A percentile compares a stretch with the other conserved stretches of the same genome.
Conservation (phyloP, 2,329 filamentous ascomycete species). For the Myriangium duriaei region DNA sequence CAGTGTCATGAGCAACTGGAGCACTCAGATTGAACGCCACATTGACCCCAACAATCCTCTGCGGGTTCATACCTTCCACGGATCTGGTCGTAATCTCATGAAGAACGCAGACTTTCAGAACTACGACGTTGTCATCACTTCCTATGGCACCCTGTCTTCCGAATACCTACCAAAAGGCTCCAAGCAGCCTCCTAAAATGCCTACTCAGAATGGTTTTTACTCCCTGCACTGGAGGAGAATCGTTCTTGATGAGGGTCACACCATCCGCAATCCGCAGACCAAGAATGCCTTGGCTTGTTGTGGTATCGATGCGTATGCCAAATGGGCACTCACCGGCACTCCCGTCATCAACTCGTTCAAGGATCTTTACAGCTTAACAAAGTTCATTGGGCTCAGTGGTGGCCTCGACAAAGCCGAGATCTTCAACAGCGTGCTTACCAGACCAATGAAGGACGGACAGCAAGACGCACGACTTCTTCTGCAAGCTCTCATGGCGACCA, state of each 20-base stretch:
- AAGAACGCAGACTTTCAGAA: constrained; percentile 44
- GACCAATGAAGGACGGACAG: constrained; percentile 50
- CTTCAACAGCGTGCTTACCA: constrained; percentile 60
- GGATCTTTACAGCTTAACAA: constrained; percentile 68
- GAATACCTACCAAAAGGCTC: constrained; percentile 46
- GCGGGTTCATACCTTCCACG: constrained; percentile 64
- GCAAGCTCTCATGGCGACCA: constrained; percentile 64
- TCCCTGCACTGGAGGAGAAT: constrained; percentile 63
- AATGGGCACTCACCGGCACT: constrained; percentile 67
- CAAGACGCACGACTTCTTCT: constrained; percentile 46
- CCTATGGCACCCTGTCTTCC: constrained; percentile 61
- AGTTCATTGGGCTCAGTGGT: constrained; percentile 63
- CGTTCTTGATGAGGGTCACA: constrained; percentile 74
- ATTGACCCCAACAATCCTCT: constrained; percentile 51
- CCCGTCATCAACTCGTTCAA: constrained; percentile 44
- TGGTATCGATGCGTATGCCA: constrained; percentile 53
- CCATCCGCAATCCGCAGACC: constrained; percentile 63
- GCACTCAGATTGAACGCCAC: constrained; percentile 63
- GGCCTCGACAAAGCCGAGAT: constrained; percentile 60
- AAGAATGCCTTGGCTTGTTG: constrained; percentile 59
- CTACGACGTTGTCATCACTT: constrained; percentile 71
- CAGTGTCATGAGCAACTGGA: constrained; percentile 86
- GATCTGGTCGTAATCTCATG: constrained; percentile 44
- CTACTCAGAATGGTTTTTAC: constrained; percentile 41
- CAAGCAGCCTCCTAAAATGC: constrained; percentile 21